These are phyloP conservation scores for Pythium brachiatum DNA, from an alignment of 352 stramenopile species.

Conservation along the genomic window DNA sequence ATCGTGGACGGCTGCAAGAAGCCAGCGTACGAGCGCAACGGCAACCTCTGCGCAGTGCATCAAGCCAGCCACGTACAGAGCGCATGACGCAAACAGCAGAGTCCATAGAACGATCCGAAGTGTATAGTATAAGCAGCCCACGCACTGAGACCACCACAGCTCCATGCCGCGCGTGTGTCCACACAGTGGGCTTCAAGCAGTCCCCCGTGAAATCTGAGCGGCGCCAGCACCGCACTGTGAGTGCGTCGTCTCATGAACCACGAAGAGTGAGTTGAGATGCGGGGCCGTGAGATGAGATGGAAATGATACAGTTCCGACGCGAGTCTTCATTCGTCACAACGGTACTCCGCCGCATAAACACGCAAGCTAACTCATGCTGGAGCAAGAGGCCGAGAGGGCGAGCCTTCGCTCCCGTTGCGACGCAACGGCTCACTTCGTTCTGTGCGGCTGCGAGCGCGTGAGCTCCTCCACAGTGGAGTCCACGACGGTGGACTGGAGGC, in stretches of 20 bases:
- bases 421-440: neutral
- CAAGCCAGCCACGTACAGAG: slow-evolving; percentile 15
- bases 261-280: no score
- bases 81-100: slow-evolving; percentile 3
- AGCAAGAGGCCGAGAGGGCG: no score
- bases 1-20: slow-evolving; percentile 43
- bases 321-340: neutral
- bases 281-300: no score
- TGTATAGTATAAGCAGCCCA: neutral
- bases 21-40: slow-evolving; percentile 48
- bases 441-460: neutral
- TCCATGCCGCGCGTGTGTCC: neutral
- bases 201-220: neutral
- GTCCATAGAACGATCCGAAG: neutral
- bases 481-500: no score
- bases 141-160: neutral
- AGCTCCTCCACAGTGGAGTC: neutral
- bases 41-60: slow-evolving; percentile 42
- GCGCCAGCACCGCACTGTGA: neutral
- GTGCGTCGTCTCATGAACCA: neutral
- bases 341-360: neutral
- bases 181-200: neutral
- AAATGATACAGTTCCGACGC: no score
- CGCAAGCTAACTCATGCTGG: neutral
- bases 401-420: no score